Evolutionary conservation across 2,329 filamentous ascomycete genomes (phyloP), one percentile per base, ranked within the genome.

Genomic region (Tolypocladium sp.): DNA sequence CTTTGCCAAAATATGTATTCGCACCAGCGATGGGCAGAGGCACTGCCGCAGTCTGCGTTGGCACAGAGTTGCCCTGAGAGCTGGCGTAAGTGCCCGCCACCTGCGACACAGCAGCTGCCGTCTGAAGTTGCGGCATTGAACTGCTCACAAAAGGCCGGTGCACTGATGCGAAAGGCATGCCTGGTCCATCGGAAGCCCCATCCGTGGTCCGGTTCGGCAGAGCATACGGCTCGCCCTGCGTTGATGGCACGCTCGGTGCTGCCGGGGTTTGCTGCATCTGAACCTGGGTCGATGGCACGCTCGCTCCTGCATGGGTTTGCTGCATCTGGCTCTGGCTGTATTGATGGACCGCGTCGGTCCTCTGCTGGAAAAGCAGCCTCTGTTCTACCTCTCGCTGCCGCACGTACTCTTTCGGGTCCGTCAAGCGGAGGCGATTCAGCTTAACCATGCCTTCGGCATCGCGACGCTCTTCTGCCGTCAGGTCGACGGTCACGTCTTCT

Each of bases 401-500:
- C 40, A 60, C 60, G 41, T 70, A 76, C 42, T 68, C 69, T 12
- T 61, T 66, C 1, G 73, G 74, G 35, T 77, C 65, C 3, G 63
- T 68, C 46, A 62, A n/a, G 2, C 73, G 69, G 35, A 76, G 66
- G 3, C 63, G 62, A 44, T 74, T 70, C 60, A 73, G 37, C n/a
- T 68, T 65, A 25, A 72, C 65, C 63, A 73, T 63, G n/a, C 65
- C 62, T 22, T 81, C 76, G 0, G 84, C 83, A 53, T 86, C 81
- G 51, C 73, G 74, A 12, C 77, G 69, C 62, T 92, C 88, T 57
- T 88, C 84, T 0, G 77, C 75, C 0, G 84, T 86, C 27, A 92
- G 71, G 22, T 66, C 65, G 1, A 67, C 68, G 15, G 79, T 78
- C 56, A 86, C 74, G 59, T 89, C 87, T 63, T 92, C 87, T 63